Evolutionary conservation across 331 rosid species (phyloP).

Genomic region (Quercus lobata): DNA sequence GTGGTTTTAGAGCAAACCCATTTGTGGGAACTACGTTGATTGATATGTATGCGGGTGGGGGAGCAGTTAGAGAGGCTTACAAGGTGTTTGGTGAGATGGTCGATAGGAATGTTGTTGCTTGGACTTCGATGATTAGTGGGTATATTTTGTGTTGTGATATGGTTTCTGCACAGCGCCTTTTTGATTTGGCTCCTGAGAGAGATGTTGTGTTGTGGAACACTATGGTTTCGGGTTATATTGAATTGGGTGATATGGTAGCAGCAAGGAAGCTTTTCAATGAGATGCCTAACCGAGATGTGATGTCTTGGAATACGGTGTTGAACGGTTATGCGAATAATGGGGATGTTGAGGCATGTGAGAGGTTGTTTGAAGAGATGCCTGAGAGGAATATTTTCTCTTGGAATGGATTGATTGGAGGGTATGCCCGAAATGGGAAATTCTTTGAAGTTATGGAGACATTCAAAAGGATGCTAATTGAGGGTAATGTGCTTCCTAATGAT

Average conservation of each 20-base stretch:
- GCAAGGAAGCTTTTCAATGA: slow-evolving; percentile 42
- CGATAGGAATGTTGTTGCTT: slow-evolving; percentile 40
- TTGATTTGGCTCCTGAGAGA: slow-evolving; percentile 18
- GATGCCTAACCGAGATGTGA: slow-evolving; percentile 38
- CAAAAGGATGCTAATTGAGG: slow-evolving; percentile 39
- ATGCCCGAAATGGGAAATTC: slow-evolving; percentile 21
- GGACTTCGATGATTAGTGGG: slow-evolving; percentile 50
- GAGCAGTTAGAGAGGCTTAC: too few relatives aligned
- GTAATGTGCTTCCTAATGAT: slow-evolving; percentile 41
- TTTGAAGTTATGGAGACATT: slow-evolving; percentile 33
- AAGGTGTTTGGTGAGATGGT: too few relatives aligned
- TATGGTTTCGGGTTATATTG: neutral
- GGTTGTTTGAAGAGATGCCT: slow-evolving; percentile 41
- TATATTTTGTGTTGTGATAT: slow-evolving; percentile 34
- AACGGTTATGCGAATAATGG: slow-evolving; percentile 44
- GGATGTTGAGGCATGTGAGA: slow-evolving; percentile 28
- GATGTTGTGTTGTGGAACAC: too few relatives aligned
- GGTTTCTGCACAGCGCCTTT: slow-evolving; percentile 36
- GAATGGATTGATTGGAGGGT: slow-evolving; percentile 47
- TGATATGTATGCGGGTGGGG: too few relatives aligned
- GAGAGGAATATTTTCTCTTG: slow-evolving; percentile 50
- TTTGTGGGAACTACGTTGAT: too few relatives aligned
- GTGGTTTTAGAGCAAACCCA: slow-evolving; percentile 34
- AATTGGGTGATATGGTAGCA: slow-evolving; percentile 18
- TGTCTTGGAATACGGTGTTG: slow-evolving; percentile 50